Percentiles rank a stretch among this genome's conserved stretches.
Conservation (phyloP, 2,329 filamentous ascomycete species). For the Colletotrichum tropicicola region DNA sequence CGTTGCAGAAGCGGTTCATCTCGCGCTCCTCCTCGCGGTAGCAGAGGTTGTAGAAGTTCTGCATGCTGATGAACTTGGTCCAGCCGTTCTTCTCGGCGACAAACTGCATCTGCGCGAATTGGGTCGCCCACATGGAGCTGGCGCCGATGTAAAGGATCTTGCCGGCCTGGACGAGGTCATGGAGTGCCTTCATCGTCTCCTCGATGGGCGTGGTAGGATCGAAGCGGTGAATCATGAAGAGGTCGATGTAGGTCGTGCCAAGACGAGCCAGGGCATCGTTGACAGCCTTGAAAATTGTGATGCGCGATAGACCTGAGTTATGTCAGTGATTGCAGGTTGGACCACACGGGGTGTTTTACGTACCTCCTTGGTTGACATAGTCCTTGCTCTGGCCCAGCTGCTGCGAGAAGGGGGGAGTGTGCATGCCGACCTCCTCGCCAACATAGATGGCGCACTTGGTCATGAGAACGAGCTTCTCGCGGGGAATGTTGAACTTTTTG, state of each 20-base stretch:
- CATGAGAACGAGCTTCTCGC: slow-evolving; percentile 70
- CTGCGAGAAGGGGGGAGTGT: neutral
- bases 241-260: slow-evolving; percentile 57
- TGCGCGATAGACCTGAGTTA: slow-evolving; percentile 34
- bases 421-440: slow-evolving; percentile 41
- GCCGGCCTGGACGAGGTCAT: slow-evolving; percentile 65
- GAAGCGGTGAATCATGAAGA: slow-evolving; percentile 69
- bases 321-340: slow-evolving; percentile 45
- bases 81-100: slow-evolving; percentile 61
- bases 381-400: slow-evolving; percentile 41
- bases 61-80: slow-evolving; percentile 67
- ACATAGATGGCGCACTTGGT: slow-evolving; percentile 54
- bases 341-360: neutral
- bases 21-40: slow-evolving; percentile 68
- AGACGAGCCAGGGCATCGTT: slow-evolving; percentile 51
- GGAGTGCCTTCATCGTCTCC: slow-evolving; percentile 70
- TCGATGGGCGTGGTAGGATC: slow-evolving; percentile 60
- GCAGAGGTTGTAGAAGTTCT: slow-evolving; percentile 62
- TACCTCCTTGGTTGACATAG: slow-evolving; percentile 42
- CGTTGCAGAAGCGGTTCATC: slow-evolving; percentile 51
- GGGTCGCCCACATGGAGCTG: slow-evolving; percentile 26
- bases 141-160: slow-evolving; percentile 51
- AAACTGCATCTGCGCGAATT: slow-evolving; percentile 51
- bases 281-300: slow-evolving; percentile 46
- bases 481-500: slow-evolving; percentile 70